These are phyloP conservation scores for Golubevia sp. DNA, from an alignment of 1,284 basidiomycete species.

Conservation along the genomic window DNA sequence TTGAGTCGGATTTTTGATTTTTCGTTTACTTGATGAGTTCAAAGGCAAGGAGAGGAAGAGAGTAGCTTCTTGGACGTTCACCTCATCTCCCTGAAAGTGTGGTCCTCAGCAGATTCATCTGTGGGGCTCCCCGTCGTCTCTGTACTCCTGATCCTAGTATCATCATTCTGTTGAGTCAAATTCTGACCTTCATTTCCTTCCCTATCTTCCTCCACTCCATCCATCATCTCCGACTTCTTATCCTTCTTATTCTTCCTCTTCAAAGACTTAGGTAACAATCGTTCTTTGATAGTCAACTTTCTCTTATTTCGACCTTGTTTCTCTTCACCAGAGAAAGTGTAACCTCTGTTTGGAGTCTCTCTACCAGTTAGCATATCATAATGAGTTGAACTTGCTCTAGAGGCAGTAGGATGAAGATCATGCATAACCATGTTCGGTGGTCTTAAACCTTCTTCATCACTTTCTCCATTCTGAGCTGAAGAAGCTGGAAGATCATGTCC, in stretches of 20 bases:
- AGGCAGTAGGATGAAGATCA: conserved; percentile 37
- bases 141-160: no score
- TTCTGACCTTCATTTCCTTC: no score
- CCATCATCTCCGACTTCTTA: not conserved
- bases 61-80: no score
- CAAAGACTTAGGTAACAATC: not conserved
- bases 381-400: conserved; percentile 48
- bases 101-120: no score
- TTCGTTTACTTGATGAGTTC: no score
- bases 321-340: conserved; percentile 46
- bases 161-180: no score
- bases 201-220: no score
- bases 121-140: no score
- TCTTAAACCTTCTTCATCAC: not conserved
- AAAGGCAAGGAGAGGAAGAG: no score
- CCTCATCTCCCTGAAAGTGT: no score
- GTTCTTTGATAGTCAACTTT: not conserved
- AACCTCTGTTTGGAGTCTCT: conserved; percentile 43
- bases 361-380: conserved; percentile 59
- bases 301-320: conserved; percentile 17
- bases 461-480: not conserved
- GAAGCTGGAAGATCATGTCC: conserved; percentile 6
- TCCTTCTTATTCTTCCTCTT: not conserved
- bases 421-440: conserved; percentile 20
- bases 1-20: no score